Base-by-base conservation (phyloP, 108 stramenopile genomes). In the Cyclotella kingstonii region DNA sequence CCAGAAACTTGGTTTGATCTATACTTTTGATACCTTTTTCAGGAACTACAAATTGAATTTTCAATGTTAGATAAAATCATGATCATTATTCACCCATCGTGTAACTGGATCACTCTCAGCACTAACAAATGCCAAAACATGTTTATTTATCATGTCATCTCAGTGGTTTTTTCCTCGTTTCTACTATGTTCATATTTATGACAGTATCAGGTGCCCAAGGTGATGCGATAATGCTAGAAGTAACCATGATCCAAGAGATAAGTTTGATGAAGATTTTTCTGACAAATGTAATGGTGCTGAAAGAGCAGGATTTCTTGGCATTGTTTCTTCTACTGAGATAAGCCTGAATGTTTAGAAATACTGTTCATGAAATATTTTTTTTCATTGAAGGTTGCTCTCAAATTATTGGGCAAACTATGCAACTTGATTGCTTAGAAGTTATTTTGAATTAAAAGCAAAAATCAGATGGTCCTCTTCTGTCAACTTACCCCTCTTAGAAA, bases 241-340 rank as follows among this genome's bases (percentile, higher is more conserved):
- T 31, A 15, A 60, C 28, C 58, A 46, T 60, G 44, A 60, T 46
- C 58, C 58, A 60, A 25, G 45, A 46, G 9, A 30, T 35, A 21
- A 35, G 15, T 31, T 60, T 44, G 11, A 60, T 60, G 45, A 60
- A 60, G 8, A 60, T 0, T 11, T 27, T 2, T 45, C 44, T 30
- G 17, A 60, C 39, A 12, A 57, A 39, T 18, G 58, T 14, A 25
- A 23, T 18, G 10, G 26, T 28, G 0, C 30, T 19, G 27, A 30
- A n/a, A 22, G 4, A 5, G 10, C 17, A 15, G n/a, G 48, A 14
- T n/a, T n/a, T n/a, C 22, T 60, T 60, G 26, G 46, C 18, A 28
- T 60, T 60, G 44, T 60, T 60, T 60, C 58, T 31, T 60, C 58
- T 7, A 60, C 27, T 0, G 58, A 60, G 12, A 60, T 44, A 0